Evolutionary conservation across 345 rosid genomes (phyloP).

Genomic region (Rhodamnia rubescens): DNA sequence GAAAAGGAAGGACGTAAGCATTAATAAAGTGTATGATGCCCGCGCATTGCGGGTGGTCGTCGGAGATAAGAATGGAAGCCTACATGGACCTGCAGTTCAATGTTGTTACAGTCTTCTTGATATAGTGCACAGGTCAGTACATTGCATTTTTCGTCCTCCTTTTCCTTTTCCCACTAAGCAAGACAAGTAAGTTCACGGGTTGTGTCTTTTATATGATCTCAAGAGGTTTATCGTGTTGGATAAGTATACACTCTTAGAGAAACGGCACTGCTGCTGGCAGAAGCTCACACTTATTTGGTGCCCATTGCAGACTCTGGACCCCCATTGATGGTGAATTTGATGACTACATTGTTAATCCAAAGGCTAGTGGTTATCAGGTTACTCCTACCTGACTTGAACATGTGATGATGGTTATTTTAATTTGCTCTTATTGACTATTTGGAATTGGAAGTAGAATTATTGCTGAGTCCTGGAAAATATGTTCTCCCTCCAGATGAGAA

Average conservation of each 20-base stretch:
- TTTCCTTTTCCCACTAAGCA: background rate
- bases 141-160: background rate
- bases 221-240: background rate
- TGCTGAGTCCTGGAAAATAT: background rate
- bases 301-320: slow-evolving; percentile 48
- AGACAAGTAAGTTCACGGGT: background rate
- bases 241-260: background rate
- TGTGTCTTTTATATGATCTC: background rate
- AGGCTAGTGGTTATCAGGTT: slow-evolving; percentile 78
- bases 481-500: background rate
- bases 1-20: slow-evolving; percentile 62
- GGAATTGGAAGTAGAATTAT: background rate
- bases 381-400: background rate
- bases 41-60: slow-evolving; percentile 70
- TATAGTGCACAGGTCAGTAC: slow-evolving; percentile 45
- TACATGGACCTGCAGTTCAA: slow-evolving; percentile 65
- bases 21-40: slow-evolving; percentile 53
- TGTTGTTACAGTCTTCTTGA: slow-evolving; percentile 63
- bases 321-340: slow-evolving; percentile 78
- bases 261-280: background rate
- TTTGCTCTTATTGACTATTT: background rate
- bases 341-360: slow-evolving; percentile 72
- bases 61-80: slow-evolving; percentile 63
- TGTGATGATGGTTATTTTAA: background rate
- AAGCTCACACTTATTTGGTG: background rate